These are phyloP conservation scores for Bipolaris oryzae DNA, from an alignment of 2,329 filamentous ascomycete genomes.

Conservation along the genomic window DNA sequence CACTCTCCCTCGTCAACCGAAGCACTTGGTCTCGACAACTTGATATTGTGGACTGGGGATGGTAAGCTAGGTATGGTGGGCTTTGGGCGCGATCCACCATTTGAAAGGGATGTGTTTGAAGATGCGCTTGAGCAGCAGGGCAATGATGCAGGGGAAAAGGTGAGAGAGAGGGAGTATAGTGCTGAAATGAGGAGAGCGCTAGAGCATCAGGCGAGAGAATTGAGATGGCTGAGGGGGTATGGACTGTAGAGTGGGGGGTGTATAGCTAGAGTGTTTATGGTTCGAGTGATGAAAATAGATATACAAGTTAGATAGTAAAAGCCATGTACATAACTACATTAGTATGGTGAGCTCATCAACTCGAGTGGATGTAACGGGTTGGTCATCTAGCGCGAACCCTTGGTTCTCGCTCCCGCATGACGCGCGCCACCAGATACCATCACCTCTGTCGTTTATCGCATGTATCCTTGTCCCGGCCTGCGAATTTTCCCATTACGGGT, in stretches of 20 bases:
- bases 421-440: background rate
- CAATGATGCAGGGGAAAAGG: constrained; percentile 42
- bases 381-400: background rate
- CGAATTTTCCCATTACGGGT: no score
- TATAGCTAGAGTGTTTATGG: background rate
- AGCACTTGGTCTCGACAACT: constrained; percentile 60
- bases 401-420: background rate
- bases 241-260: constrained; percentile 52
- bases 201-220: constrained; percentile 78
- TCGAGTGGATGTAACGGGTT: background rate
- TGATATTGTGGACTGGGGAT: constrained; percentile 89
- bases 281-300: background rate
- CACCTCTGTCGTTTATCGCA: background rate
- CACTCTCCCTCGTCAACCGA: constrained; percentile 5
- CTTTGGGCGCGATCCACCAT: constrained; percentile 47
- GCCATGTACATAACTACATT: background rate
- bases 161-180: constrained; percentile 67
- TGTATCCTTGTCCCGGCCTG: background rate
- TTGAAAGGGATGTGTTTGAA: constrained; percentile 40
- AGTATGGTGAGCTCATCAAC: background rate
- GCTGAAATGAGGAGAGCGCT: constrained; percentile 75
- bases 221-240: constrained; percentile 73
- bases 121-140: constrained; percentile 49
- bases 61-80: constrained; percentile 72
- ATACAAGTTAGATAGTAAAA: background rate